These are phyloP conservation scores for Blastocrithidia nonstop DNA, from an alignment of 208 protist genomes.

Conservation along the genomic window DNA sequence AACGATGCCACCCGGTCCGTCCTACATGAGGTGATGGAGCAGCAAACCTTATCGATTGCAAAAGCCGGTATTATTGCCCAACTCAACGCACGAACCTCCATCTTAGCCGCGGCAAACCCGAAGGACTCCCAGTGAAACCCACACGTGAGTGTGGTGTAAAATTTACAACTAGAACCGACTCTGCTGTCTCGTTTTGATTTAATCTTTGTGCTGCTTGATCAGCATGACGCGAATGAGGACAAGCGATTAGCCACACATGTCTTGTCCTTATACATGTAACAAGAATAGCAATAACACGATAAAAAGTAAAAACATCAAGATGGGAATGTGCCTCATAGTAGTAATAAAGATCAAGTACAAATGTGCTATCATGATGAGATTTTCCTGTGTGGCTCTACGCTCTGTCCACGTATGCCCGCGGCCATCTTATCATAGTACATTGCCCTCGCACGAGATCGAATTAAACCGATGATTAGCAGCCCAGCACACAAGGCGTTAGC, in stretches of 20 bases:
- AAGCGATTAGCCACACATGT: constrained; percentile 92
- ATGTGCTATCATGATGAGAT: constrained; percentile 62
- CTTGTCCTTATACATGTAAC: constrained; percentile 90
- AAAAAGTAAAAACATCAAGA: not conserved
- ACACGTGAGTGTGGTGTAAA: constrained; percentile 94
- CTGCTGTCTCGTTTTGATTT: constrained; percentile 98
- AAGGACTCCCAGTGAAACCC: constrained; percentile 95
- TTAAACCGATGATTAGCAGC: constrained; percentile 78
- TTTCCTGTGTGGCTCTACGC: constrained; percentile 33
- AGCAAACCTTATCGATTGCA: constrained; percentile 99
- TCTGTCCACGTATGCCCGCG: constrained; percentile 57
- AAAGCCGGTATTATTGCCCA: constrained; percentile 99
- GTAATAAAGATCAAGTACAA: no score
- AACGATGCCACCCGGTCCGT: constrained; percentile 94
- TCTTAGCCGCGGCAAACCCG: constrained; percentile 99
- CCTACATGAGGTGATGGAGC: constrained; percentile 99
- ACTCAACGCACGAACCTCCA: constrained; percentile 96
- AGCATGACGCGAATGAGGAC: constrained; percentile 87
- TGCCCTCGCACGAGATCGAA: constrained; percentile 72
- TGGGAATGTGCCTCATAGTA: constrained; percentile 1
- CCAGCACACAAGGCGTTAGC: constrained; percentile 84
- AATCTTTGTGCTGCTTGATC: constrained; percentile 96
- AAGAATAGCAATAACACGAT: not conserved
- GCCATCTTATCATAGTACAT: constrained; percentile 86
- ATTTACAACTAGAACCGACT: constrained; percentile 97